A percentile compares a stretch with the other conserved stretches of the same genome.
Conservation (phyloP, 352 stramenopile genomes). For the Blastocystis sp. region DNA sequence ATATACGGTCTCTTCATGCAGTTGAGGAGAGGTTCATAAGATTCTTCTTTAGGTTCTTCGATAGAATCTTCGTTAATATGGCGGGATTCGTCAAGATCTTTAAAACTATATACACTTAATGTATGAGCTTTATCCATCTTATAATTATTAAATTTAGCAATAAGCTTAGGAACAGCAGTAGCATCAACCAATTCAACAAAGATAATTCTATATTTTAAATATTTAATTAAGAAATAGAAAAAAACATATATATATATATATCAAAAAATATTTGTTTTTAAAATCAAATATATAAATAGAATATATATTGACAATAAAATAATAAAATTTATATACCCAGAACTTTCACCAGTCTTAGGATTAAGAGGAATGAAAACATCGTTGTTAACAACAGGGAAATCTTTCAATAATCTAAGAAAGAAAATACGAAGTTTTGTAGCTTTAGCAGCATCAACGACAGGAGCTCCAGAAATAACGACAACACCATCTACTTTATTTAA, state of each 20-base stretch:
- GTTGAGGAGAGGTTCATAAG: neutral
- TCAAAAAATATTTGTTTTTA: too few species aligned
- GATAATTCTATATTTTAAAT: slow-evolving; percentile 20
- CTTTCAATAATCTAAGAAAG: slow-evolving; percentile 5
- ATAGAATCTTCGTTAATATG: neutral
- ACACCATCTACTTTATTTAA: slow-evolving; percentile 1
- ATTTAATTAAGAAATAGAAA: too few species aligned
- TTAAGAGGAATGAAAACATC: slow-evolving; percentile 20
- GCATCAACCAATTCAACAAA: slow-evolving; percentile 10
- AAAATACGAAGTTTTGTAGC: slow-evolving; percentile 15
- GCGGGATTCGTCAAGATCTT: neutral
- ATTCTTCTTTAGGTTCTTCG: neutral
- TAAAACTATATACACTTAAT: slow-evolving; percentile 13
- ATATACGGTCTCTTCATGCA: neutral
- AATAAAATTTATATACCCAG: neutral
- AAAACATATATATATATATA: too few species aligned
- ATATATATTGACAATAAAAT: neutral
- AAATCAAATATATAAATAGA: neutral
- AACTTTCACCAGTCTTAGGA: slow-evolving; percentile 3
- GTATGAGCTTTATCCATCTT: slow-evolving; percentile 16
- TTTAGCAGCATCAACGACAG: slow-evolving; percentile 21
- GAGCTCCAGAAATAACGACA: slow-evolving; percentile 7
- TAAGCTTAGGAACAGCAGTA: slow-evolving; percentile 2
- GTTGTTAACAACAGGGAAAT: slow-evolving; percentile 11
- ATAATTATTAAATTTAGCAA: slow-evolving; percentile 3